Evolutionary conservation across 345 rosid species (phyloP).

Genomic region (Citrus cavaleriei): DNA sequence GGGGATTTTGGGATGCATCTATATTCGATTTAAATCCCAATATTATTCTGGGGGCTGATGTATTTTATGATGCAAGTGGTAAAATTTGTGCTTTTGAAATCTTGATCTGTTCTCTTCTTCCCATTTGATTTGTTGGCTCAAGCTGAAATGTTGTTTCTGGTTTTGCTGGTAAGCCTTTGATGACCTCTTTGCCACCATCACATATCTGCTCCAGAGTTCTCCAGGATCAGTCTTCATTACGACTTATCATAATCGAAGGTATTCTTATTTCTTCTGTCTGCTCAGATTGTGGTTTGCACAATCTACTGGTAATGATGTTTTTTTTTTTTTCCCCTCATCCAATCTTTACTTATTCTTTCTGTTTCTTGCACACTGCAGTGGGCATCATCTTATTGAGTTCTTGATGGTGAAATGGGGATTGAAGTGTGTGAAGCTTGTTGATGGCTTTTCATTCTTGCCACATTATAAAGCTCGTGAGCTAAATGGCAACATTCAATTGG

Average conservation of each 20-base stretch:
- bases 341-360: not conserved
- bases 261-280: not conserved
- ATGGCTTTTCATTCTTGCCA: constrained; percentile 83
- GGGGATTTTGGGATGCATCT: constrained; percentile 83
- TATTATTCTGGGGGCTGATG: constrained; percentile 87
- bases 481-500: constrained; percentile 74
- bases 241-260: constrained; percentile 92
- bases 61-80: constrained; percentile 78
- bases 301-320: not conserved
- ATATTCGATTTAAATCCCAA: constrained; percentile 54
- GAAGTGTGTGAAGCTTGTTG: constrained; percentile 68
- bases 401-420: constrained; percentile 87
- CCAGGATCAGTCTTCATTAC: constrained; percentile 77
- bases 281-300: too few species aligned
- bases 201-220: constrained; percentile 69
- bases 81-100: constrained; percentile 9
- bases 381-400: constrained; percentile 90
- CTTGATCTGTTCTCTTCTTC: not conserved
- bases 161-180: constrained; percentile 59
- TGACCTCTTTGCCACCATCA: constrained; percentile 77
- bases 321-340: not conserved
- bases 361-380: constrained; percentile 38
- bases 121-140: not conserved
- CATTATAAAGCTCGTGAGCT: constrained; percentile 55
- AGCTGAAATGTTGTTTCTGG: constrained; percentile 8